Evolutionary conservation across 495 filamentous ascomycete genomes (phyloP), one percentile per base, ranked within the genome.

Genomic region (Tuber umbilicatum): DNA sequence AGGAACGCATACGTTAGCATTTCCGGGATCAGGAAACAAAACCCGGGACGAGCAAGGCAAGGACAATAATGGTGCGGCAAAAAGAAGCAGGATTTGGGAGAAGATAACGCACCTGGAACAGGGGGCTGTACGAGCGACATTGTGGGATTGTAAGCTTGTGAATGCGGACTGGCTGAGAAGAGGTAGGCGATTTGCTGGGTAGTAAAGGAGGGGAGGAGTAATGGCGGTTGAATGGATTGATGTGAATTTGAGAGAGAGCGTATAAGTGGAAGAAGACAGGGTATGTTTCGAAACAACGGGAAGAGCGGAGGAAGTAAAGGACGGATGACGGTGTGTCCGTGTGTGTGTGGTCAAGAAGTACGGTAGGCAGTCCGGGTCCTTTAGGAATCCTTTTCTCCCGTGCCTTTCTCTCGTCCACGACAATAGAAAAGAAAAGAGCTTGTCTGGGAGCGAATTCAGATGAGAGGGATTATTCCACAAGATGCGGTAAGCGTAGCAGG

Each of bases 41-140:
- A 70, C 27, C 70, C 68, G 71, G 74, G 72, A 41, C 41, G 41
- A 27, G 37, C 45, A 40, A 73, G 75, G n/a, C 50, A 73, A 78
- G 50, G 60, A 69, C 50, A 68, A 64, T 70, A 55, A 70, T 70
- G 70, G 73, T 73, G 78, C 79, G 45, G 68, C 73, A 72, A 72
- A 73, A 74, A 47, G 73, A 50, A 74, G 68, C 73, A 75, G 72
- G 75, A 76, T 71, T 80, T 60, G 73, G 73, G 43, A 47, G 70
- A 55, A 73, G 71, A 80, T 72, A 77, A 82, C 80, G 70, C 77
- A 82, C 80, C 80, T 82, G 72, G 77, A 71, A 79, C 80, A 82
- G 80, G 80, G 80, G 80, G 80, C 70, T 82, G 80, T 68, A 76
- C 80, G 77, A 82, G 80, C 73, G 80, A 82, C 80, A 82, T 82